Evolutionary conservation across 2,329 filamentous ascomycete genomes (phyloP).

Genomic region (Neofusicoccum umdonicola): DNA sequence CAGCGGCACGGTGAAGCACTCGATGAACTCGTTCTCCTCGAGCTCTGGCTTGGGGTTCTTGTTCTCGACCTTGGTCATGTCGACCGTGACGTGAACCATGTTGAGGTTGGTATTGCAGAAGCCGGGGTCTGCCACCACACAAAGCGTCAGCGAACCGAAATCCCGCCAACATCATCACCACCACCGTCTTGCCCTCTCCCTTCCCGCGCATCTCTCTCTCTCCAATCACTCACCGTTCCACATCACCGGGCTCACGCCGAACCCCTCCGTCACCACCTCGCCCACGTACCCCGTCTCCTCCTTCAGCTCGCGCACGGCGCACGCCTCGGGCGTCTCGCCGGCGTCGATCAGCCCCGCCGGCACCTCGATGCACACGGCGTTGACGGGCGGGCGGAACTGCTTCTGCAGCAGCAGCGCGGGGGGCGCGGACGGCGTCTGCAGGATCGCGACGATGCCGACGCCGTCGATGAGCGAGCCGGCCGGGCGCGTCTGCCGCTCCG

Average conservation of each 20-base stretch:
- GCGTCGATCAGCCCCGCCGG: constrained; percentile 62
- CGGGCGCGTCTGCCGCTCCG: constrained; percentile 68
- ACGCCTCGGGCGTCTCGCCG: constrained; percentile 56
- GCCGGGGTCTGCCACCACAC: constrained; percentile 30
- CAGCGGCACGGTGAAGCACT: constrained; percentile 70
- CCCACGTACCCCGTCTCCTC: constrained; percentile 66
- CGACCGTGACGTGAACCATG: constrained; percentile 71
- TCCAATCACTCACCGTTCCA: constrained; percentile 39
- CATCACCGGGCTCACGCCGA: constrained; percentile 41
- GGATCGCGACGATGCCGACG: constrained; percentile 69
- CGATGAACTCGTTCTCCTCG: constrained; percentile 80
- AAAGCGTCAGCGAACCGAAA: too few relatives aligned
- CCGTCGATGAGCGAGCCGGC: constrained; percentile 63
- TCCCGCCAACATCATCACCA: too few relatives aligned
- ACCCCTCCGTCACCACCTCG: constrained; percentile 31
- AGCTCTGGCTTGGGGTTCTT: constrained; percentile 63
- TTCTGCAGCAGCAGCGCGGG: constrained; percentile 41
- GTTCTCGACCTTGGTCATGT: constrained; percentile 68
- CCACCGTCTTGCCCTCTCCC: too few relatives aligned
- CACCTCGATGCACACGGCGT: constrained; percentile 61
- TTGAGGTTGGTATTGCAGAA: constrained; percentile 47
- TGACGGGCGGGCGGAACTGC: constrained; percentile 61
- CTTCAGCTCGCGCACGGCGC: constrained; percentile 60
- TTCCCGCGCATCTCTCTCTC: too few relatives aligned
- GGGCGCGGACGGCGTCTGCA: constrained; percentile 41